Conservation (phyloP, 306 rosid genomes). For the Astragalus membranaceus region DNA sequence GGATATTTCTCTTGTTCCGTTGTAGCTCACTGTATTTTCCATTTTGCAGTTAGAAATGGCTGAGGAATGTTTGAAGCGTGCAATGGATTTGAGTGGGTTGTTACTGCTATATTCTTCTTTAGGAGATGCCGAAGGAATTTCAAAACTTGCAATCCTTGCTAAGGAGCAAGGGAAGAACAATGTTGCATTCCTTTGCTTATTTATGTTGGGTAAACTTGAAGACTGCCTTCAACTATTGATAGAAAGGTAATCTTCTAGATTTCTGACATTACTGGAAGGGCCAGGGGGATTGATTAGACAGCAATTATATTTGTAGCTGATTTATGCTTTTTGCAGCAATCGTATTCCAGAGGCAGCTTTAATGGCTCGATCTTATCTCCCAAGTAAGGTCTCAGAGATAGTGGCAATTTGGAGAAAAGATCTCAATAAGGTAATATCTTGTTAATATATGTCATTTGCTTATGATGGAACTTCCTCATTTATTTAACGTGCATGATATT, state of each 20-base stretch:
- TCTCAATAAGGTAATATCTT: conserved; percentile 63
- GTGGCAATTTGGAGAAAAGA: conserved; percentile 97
- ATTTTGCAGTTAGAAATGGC: conserved; percentile 92
- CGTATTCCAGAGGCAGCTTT: conserved; percentile 99
- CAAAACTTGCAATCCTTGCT: conserved; percentile 73
- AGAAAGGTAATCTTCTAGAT: conserved; percentile 61
- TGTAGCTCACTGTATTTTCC: conserved; percentile 22
- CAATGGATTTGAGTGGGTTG: conserved; percentile 93
- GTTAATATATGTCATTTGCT: neutral
- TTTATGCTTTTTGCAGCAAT: conserved; percentile 51
- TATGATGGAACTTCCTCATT: conserved; percentile 1
- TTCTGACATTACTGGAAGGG: conserved; percentile 7
- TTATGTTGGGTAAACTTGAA: conserved; percentile 94
- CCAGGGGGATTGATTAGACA: neutral
- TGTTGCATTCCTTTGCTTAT: conserved; percentile 91
- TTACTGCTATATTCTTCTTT: conserved; percentile 92
- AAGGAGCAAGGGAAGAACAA: conserved; percentile 98
- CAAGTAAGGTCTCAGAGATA: conserved; percentile 94
- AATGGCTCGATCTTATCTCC: conserved; percentile 98
- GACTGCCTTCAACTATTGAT: conserved; percentile 95
- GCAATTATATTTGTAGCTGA: conserved; percentile 16
- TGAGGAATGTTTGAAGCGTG: conserved; percentile 83
- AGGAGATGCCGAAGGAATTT: conserved; percentile 96
- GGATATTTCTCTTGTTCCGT: conserved; percentile 7
- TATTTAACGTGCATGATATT: neutral